These are phyloP conservation scores for Pestalotiopsis sp. DNA, from an alignment of 2,329 filamentous ascomycete genomes.

Conservation along the genomic window DNA sequence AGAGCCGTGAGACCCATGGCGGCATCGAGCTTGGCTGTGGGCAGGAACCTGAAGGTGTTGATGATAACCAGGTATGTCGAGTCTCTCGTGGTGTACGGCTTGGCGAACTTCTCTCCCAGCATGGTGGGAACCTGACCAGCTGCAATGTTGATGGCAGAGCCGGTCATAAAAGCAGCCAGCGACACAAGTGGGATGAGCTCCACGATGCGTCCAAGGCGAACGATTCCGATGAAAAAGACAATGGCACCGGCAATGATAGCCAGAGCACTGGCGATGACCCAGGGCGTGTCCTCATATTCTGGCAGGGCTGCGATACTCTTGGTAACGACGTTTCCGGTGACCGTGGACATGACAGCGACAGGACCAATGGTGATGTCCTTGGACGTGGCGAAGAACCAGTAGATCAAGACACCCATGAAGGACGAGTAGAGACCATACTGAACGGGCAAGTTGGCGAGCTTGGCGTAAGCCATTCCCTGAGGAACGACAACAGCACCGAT, in stretches of 20 bases:
- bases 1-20: conserved; percentile 87
- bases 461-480: conserved; percentile 94
- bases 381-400: conserved; percentile 98
- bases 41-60: conserved; percentile 76
- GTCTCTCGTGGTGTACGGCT: conserved; percentile 72
- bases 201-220: conserved; percentile 85
- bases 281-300: conserved; percentile 47
- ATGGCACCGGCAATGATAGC: conserved; percentile 78
- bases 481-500: conserved; percentile 79
- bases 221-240: conserved; percentile 76
- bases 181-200: conserved; percentile 90
- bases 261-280: conserved; percentile 77
- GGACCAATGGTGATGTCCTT: conserved; percentile 98
- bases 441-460: conserved; percentile 76
- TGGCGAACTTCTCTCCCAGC: conserved; percentile 66
- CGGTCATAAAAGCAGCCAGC: conserved; percentile 95
- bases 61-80: conserved; percentile 83
- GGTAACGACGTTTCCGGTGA: conserved; percentile 80
- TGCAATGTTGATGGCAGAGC: conserved; percentile 87
- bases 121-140: conserved; percentile 81
- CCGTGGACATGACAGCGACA: conserved; percentile 91
- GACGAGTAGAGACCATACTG: conserved; percentile 93
- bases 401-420: conserved; percentile 92
- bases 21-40: conserved; percentile 72
- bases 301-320: conserved; percentile 62